A percentile compares a stretch with the other conserved stretches of the same genome.
Evolutionary conservation across 257 asterid species (phyloP).

Genomic region (Scutellaria barbata): DNA sequence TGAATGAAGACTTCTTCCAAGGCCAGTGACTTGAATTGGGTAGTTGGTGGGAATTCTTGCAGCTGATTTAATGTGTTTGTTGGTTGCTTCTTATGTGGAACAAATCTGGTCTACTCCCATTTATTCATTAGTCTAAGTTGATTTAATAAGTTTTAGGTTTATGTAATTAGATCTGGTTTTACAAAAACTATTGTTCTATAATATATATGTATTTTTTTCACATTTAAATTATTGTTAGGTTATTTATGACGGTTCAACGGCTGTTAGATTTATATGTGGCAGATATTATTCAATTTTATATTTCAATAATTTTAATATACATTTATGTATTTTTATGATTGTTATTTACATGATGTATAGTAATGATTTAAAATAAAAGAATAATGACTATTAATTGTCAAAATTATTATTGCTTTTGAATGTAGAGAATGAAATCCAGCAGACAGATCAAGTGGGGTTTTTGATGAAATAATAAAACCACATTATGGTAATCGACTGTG

Average conservation of each 20-base stretch:
- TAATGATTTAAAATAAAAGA: neutral
- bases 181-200: too few relatives aligned
- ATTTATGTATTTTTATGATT: neutral
- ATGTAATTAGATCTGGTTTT: too few relatives aligned
- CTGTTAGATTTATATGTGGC: too few relatives aligned
- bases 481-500: constrained; percentile 34
- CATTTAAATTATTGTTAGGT: too few relatives aligned
- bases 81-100: constrained; percentile 25
- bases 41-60: constrained; percentile 37
- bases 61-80: constrained; percentile 35
- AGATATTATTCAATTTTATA: neutral
- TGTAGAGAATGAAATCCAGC: constrained; percentile 1
- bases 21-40: constrained; percentile 31
- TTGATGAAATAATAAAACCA: constrained; percentile 5
- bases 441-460: constrained; percentile 20
- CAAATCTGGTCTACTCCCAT: neutral
- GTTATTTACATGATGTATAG: too few relatives aligned
- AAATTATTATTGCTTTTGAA: constrained; percentile 6
- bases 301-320: neutral
- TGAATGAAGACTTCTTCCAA: too few relatives aligned
- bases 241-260: too few relatives aligned
- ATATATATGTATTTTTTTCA: too few relatives aligned
- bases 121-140: neutral
- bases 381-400: neutral
- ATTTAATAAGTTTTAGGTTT: too few relatives aligned